Evolutionary conservation across 202 grass and related monocot genomes (phyloP).

Genomic region (Schoenoplectus triqueter): DNA sequence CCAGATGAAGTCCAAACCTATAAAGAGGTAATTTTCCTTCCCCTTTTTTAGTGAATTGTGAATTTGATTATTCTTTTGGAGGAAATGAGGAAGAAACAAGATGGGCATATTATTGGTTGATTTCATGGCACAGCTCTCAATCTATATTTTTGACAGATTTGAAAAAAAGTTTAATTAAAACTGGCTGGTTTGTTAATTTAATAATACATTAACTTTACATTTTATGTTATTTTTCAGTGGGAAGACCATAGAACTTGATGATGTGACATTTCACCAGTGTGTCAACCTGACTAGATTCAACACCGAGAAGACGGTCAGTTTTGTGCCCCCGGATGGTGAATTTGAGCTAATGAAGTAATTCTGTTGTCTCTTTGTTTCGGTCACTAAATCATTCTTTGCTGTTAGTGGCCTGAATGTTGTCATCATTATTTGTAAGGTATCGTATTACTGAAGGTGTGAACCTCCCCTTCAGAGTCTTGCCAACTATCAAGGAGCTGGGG

Average conservation of each 20-base stretch:
- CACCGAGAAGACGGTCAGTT: constrained; percentile 98
- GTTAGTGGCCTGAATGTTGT: constrained; percentile 12
- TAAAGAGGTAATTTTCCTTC: constrained; percentile 61
- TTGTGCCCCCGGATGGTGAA: constrained; percentile 98
- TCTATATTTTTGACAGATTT: neutral
- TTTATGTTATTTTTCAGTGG: constrained; percentile 52
- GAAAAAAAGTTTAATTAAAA: neutral
- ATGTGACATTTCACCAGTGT: constrained; percentile 98
- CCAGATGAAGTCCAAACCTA: constrained; percentile 80
- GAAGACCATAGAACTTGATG: constrained; percentile 99
- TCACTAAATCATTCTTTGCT: constrained; percentile 20
- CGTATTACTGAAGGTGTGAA: constrained; percentile 99
- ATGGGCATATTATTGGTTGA: constrained; percentile 6
- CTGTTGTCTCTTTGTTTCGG: constrained; percentile 40
- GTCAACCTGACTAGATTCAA: constrained; percentile 99
- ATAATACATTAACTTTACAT: constrained; percentile 11
- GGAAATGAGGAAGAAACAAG: constrained; percentile 7
- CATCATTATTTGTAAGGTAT: constrained; percentile 60
- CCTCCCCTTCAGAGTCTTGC: constrained; percentile 93
- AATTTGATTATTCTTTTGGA: constrained; percentile 8
- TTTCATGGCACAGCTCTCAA: neutral
- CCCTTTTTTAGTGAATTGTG: constrained; percentile 16
- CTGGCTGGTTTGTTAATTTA: neutral
- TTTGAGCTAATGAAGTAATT: constrained; percentile 99
- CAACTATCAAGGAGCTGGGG: constrained; percentile 95